phyloP scores from a whole-genome alignment of 768 basidiomycete species.

The Kwoniella heveanensis region DNA sequence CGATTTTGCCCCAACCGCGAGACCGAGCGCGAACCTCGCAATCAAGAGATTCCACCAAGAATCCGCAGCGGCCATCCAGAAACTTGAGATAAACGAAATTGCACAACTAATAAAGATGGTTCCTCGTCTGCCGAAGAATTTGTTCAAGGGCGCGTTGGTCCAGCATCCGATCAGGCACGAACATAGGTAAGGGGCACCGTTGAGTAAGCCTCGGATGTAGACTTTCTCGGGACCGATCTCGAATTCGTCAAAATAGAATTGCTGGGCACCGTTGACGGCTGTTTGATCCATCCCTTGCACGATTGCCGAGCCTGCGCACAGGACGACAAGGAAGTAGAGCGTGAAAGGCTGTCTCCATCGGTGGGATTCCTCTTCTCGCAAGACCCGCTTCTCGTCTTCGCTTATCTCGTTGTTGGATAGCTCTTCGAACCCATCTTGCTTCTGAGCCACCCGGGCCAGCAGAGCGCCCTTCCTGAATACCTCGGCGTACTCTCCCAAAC shows the following conservation, averaged over 20 bases:
- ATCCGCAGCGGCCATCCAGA: constrained; percentile 64
- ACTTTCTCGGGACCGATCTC: constrained; percentile 11
- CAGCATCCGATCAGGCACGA: constrained; percentile 22
- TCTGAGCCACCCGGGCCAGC: constrained; percentile 12
- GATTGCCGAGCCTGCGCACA: constrained; percentile 12
- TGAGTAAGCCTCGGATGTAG: constrained; percentile 16
- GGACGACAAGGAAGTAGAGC: constrained; percentile 12
- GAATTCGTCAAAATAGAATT: constrained; percentile 21
- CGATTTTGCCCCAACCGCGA: constrained; percentile 51
- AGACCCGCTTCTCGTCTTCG: constrained; percentile 10
- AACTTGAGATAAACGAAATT: constrained; percentile 56
- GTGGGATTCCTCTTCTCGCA: constrained; percentile 15
- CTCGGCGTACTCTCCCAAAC: constrained; percentile 6
- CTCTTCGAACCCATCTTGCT: constrained; percentile 8
- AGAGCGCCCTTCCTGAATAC: constrained; percentile 12
- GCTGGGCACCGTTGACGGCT: constrained; percentile 21
- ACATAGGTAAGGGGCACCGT: constrained; percentile 21
- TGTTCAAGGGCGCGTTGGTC: constrained; percentile 64
- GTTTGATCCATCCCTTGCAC: constrained; percentile 25
- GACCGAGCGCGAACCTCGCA: constrained; percentile 32
- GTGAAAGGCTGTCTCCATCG: constrained; percentile 18
- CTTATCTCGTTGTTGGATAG: constrained; percentile 3
- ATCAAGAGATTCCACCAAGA: constrained; percentile 66
- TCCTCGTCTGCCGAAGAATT: constrained; percentile 62
- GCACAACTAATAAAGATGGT: constrained; percentile 62